These are phyloP conservation scores for Breviolum minutum DNA, from an alignment of 73 alveolate genomes.

Conservation along the genomic window DNA sequence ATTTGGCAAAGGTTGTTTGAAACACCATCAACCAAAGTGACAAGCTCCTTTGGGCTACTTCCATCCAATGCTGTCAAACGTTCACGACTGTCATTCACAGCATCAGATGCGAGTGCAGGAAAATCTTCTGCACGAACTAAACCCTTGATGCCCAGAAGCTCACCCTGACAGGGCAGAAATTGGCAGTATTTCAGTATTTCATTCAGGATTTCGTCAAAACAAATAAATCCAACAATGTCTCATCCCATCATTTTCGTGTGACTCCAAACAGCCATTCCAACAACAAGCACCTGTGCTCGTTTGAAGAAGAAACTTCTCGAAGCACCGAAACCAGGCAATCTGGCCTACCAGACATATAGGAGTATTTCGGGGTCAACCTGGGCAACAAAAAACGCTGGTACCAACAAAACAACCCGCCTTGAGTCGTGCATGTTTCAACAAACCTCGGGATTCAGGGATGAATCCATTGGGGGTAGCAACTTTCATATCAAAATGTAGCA, in stretches of 20 bases:
- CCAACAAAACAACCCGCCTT: too few species aligned
- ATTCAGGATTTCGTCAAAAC: neutral
- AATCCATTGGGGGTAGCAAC: too few species aligned
- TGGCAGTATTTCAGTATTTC: too few species aligned
- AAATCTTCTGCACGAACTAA: slow-evolving; percentile 48
- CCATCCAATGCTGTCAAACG: neutral
- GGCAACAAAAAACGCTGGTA: too few species aligned
- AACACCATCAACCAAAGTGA: slow-evolving; percentile 50
- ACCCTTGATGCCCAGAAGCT: slow-evolving; percentile 77
- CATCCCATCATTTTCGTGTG: neutral
- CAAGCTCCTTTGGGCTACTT: neutral
- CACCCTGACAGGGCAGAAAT: slow-evolving; percentile 37
- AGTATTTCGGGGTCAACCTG: neutral
- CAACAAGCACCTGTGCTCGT: neutral
- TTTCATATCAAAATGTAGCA: neutral
- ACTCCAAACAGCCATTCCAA: neutral
- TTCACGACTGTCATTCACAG: slow-evolving; percentile 23
- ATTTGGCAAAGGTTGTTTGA: slow-evolving; percentile 74
- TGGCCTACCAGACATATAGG: neutral
- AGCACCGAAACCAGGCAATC: neutral
- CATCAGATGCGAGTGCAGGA: slow-evolving; percentile 61
- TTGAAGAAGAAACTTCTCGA: slow-evolving; percentile 17
- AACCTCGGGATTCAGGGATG: neutral
- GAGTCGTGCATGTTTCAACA: neutral
- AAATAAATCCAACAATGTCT: neutral